phyloP scores from a whole-genome alignment of 441 rosid species.

The Pelargonium australe region DNA sequence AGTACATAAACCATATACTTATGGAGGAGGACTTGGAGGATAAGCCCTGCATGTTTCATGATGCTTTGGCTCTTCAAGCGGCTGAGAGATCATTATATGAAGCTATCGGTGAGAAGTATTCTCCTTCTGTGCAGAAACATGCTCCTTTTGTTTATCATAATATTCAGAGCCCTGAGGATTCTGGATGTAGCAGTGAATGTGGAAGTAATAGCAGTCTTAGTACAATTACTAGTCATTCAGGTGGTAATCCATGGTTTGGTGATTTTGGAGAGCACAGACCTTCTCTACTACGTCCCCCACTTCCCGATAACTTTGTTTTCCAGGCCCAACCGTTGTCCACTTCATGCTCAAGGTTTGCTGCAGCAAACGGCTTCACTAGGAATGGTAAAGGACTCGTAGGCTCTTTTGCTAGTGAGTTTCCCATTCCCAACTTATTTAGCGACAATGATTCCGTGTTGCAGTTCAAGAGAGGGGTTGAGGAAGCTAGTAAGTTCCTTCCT shows the following conservation, averaged over 20 bases:
- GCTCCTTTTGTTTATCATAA: slow-evolving; percentile 15
- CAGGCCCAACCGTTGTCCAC: slow-evolving; percentile 28
- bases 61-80: slow-evolving; percentile 59
- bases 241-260: slow-evolving; percentile 27
- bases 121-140: slow-evolving; percentile 19
- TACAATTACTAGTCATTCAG: slow-evolving; percentile 22
- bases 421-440: slow-evolving; percentile 40
- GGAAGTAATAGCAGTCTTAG: slow-evolving; percentile 31
- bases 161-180: slow-evolving; percentile 34
- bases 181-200: slow-evolving; percentile 27
- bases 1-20: slow-evolving; percentile 63
- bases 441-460: slow-evolving; percentile 51
- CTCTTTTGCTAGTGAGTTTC: slow-evolving; percentile 22
- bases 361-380: slow-evolving; percentile 16
- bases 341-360: slow-evolving; percentile 13
- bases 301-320: slow-evolving; percentile 32
- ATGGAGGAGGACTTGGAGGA: slow-evolving; percentile 74
- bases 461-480: slow-evolving; percentile 69
- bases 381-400: slow-evolving; percentile 22
- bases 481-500: slow-evolving; percentile 82
- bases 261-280: slow-evolving; percentile 34
- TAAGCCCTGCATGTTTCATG: slow-evolving; percentile 61
- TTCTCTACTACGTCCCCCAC: slow-evolving; percentile 27
- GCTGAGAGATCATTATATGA: slow-evolving; percentile 62
- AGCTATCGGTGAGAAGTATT: slow-evolving; percentile 39